These are phyloP conservation scores for Angomonas deanei DNA, from an alignment of 208 protist genomes.

Conservation along the genomic window DNA sequence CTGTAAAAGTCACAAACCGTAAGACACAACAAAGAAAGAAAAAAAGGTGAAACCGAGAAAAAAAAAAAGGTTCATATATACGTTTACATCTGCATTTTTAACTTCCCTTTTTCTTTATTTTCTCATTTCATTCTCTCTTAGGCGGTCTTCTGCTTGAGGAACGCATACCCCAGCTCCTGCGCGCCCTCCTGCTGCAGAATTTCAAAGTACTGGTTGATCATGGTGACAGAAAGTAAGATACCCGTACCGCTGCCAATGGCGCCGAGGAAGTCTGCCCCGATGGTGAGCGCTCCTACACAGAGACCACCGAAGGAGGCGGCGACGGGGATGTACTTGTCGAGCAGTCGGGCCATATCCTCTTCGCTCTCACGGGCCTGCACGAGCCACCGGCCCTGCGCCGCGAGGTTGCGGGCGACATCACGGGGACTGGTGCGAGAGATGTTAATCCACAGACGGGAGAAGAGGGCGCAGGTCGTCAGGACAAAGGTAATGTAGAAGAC, in stretches of 20 bases:
- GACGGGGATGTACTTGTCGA: constrained; percentile 98
- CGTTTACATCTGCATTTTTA: constrained; percentile 5
- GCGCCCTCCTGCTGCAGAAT: constrained; percentile 97
- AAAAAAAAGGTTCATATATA: neutral
- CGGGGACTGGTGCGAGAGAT: constrained; percentile 95
- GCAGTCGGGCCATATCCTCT: constrained; percentile 81
- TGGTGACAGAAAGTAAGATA: constrained; percentile 99
- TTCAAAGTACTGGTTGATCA: constrained; percentile 99
- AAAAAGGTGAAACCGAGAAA: neutral
- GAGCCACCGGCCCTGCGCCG: constrained; percentile 94
- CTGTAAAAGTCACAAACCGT: constrained; percentile 3
- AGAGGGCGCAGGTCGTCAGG: constrained; percentile 96
- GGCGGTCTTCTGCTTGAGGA: constrained; percentile 38
- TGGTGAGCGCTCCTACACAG: constrained; percentile 98
- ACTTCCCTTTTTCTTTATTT: constrained; percentile 6
- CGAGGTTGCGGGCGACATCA: constrained; percentile 98
- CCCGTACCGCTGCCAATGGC: constrained; percentile 97
- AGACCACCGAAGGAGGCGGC: constrained; percentile 99
- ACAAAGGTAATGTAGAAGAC: constrained; percentile 98
- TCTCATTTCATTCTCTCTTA: constrained; percentile 13
- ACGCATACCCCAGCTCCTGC: constrained; percentile 77
- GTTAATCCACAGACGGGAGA: constrained; percentile 99
- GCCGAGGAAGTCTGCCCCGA: constrained; percentile 98
- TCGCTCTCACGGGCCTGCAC: constrained; percentile 83
- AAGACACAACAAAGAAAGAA: neutral